Base-by-base conservation (phyloP, 352 stramenopile species). In the Globisporangium okanoganense region DNA sequence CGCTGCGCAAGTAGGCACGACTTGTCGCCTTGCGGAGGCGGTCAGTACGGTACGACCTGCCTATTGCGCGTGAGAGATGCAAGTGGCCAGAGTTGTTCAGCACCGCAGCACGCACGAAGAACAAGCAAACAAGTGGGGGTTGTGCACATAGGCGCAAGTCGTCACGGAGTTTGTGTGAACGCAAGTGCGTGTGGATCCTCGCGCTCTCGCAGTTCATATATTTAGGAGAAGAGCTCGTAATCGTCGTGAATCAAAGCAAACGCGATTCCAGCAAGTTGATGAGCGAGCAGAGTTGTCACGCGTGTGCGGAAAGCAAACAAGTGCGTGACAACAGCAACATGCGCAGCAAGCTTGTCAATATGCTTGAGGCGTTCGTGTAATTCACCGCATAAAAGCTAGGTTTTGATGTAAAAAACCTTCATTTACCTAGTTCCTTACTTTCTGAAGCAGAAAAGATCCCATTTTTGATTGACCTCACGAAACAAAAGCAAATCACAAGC, bases 1-100 rank as follows among this genome's bases (percentile, higher is more conserved):
- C 86, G 12, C 70, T 96, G 59, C 73, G 84, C 24, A 93, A 93
- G 73, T 65, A 51, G 40, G 27, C 12, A 31, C 16, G 27, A 9
- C 5, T 29, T 8, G 27, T 9, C n/a, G n/a, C n/a, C n/a, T n/a
- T n/a, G n/a, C n/a, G n/a, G n/a, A n/a, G n/a, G n/a, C n/a, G n/a
- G 20, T 27, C 16, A 44, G 51, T 31, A 16, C 29, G 14, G 13
- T 8, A 54, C 22, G 9, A 31, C 3, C n/a, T n/a, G n/a, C n/a
- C n/a, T n/a, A 6, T 33, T 33, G 29, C 29, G 29, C 29, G 6
- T 33, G 29, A 6, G 29, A 33, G 29, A 33, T 33, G 29, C 29
- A 33, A 6, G n/a, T n/a, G n/a, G n/a, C n/a, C 29, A 6, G 3
- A 33, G 29, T 6, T 33, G 29, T 6, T 33, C 29, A 33, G 29